These are phyloP conservation scores for Rugosomyces carneus DNA, from an alignment of 1,284 basidiomycete species.

Conservation along the genomic window DNA sequence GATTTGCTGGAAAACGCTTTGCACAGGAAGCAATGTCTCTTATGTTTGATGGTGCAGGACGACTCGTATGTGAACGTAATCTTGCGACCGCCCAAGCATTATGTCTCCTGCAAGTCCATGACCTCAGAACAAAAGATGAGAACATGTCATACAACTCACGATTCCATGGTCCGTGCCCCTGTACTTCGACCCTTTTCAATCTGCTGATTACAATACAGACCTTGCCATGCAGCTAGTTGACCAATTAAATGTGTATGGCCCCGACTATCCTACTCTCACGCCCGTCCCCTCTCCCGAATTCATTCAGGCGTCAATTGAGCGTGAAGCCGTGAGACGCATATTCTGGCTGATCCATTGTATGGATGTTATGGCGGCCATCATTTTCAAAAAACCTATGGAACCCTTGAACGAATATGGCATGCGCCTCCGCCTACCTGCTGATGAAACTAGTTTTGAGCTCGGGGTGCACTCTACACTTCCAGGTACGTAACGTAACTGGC, in stretches of 20 bases:
- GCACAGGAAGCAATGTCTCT: constrained; percentile 59
- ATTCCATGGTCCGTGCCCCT: constrained; percentile 33
- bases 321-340: constrained; percentile 65
- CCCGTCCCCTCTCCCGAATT: constrained; percentile 48
- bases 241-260: constrained; percentile 52
- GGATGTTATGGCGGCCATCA: constrained; percentile 44
- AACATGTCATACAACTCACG: constrained; percentile 31
- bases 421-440: constrained; percentile 61
- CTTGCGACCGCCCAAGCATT: constrained; percentile 68
- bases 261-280: constrained; percentile 49
- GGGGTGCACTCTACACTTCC: constrained; percentile 53
- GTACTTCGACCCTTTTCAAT: constrained; percentile 8
- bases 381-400: constrained; percentile 41
- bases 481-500: constrained; percentile 32
- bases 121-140: constrained; percentile 47
- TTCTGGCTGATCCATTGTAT: constrained; percentile 71
- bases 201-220: constrained; percentile 33
- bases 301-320: constrained; percentile 55
- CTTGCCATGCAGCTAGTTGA: constrained; percentile 62
- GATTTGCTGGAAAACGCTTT: constrained; percentile 64
- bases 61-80: constrained; percentile 47
- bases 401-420: constrained; percentile 48
- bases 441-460: constrained; percentile 74
- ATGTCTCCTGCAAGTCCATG: constrained; percentile 62
- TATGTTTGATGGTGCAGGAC: constrained; percentile 64